These are phyloP conservation scores for Psophocarpus tetragonolobus DNA, from an alignment of 306 rosid genomes.

Conservation along the genomic window DNA sequence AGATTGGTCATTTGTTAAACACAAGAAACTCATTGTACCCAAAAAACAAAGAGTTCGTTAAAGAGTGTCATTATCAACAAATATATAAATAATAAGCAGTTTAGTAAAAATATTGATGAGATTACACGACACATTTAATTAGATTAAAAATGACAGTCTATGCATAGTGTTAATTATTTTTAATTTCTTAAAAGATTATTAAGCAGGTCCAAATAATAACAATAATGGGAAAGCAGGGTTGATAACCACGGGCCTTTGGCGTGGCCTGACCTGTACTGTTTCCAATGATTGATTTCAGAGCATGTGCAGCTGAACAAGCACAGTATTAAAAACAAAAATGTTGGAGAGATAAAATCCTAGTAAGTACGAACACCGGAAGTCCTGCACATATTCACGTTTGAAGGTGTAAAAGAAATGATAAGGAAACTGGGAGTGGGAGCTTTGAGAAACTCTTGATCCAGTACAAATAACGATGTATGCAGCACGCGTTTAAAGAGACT, in stretches of 20 bases:
- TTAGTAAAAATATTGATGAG: neutral
- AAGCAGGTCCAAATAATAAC: neutral
- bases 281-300: conserved; percentile 29
- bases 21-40: neutral
- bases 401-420: too few relatives aligned
- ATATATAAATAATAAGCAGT: neutral
- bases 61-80: neutral
- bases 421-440: too few relatives aligned
- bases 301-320: conserved; percentile 38
- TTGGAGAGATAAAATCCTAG: neutral
- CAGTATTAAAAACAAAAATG: neutral
- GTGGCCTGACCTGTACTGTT: conserved; percentile 35
- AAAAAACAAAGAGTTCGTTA: neutral
- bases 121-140: too few relatives aligned
- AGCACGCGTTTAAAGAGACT: conserved; percentile 58
- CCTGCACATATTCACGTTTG: neutral
- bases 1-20: neutral
- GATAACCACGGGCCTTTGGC: conserved; percentile 18
- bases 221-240: neutral
- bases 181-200: neutral
- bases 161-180: neutral
- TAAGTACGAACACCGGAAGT: neutral
- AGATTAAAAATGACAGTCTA: neutral
- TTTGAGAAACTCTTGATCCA: too few relatives aligned
- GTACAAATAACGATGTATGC: conserved; percentile 12